phyloP scores from a whole-genome alignment of 176 grass and related monocot genomes.

The Eragrostis nindensis region DNA sequence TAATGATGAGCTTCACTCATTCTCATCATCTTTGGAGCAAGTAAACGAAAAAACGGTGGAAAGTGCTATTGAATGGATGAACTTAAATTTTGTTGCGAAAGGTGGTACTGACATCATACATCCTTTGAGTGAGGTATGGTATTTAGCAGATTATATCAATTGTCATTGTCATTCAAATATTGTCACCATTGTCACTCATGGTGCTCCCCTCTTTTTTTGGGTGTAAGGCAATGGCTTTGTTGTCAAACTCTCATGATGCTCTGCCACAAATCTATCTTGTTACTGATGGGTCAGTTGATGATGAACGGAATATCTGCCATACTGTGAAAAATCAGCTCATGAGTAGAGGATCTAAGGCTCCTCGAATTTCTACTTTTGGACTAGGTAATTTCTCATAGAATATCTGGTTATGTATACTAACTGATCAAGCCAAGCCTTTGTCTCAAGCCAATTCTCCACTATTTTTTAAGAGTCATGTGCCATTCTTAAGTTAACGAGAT shows the following conservation, averaged over 20 bases:
- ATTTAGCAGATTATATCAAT: slow-evolving; percentile 27
- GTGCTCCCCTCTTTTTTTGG: slow-evolving; percentile 2
- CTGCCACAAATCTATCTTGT: slow-evolving; percentile 94
- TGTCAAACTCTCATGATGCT: slow-evolving; percentile 55
- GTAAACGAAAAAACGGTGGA: slow-evolving; percentile 69
- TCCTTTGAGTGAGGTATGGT: slow-evolving; percentile 79
- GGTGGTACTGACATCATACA: slow-evolving; percentile 84
- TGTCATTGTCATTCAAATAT: slow-evolving; percentile 12
- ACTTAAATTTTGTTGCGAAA: slow-evolving; percentile 58
- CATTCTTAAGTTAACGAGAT: not conserved
- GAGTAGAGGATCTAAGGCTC: slow-evolving; percentile 58
- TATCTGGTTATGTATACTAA: slow-evolving; percentile 19
- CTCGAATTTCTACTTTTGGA: slow-evolving; percentile 90
- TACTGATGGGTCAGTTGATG: slow-evolving; percentile 89
- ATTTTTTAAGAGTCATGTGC: not conserved
- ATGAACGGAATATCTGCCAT: slow-evolving; percentile 79
- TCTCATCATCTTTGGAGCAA: slow-evolving; percentile 79
- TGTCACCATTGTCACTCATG: slow-evolving; percentile 29
- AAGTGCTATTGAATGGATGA: slow-evolving; percentile 75
- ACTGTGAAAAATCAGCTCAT: slow-evolving; percentile 57
- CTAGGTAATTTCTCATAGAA: slow-evolving; percentile 64
- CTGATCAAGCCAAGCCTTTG: slow-evolving; percentile 7
- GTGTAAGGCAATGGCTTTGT: slow-evolving; percentile 66
- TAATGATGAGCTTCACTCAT: slow-evolving; percentile 69
- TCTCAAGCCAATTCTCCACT: not conserved